Percentiles rank a stretch among this genome's conserved stretches.
Conservation (phyloP, 2,329 filamentous ascomycete genomes). For the Xylaria sp. region DNA sequence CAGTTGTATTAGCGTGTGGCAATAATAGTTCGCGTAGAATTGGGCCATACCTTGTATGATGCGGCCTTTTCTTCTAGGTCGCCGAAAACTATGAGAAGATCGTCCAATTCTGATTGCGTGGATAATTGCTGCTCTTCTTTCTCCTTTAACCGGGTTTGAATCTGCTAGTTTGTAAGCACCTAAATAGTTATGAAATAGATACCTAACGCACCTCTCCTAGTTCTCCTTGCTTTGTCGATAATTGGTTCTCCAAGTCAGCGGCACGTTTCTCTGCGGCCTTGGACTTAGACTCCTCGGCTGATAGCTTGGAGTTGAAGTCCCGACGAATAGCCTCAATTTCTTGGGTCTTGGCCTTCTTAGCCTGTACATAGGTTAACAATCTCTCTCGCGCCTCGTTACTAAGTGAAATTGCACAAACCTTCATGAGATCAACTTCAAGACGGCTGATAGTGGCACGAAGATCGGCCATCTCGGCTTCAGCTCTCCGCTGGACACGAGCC, state of each 20-base stretch:
- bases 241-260: constrained; percentile 62
- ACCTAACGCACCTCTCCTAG: constrained; percentile 46
- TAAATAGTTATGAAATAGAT: constrained; percentile 16
- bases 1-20: constrained; percentile 35
- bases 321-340: constrained; percentile 69
- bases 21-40: neutral
- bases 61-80: constrained; percentile 82
- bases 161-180: constrained; percentile 40
- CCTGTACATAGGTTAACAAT: constrained; percentile 53
- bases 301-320: constrained; percentile 55
- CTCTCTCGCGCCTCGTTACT: neutral
- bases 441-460: constrained; percentile 59
- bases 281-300: constrained; percentile 46
- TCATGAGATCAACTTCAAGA: constrained; percentile 71
- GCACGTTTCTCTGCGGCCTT: constrained; percentile 60
- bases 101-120: constrained; percentile 79
- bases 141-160: constrained; percentile 52
- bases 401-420: constrained; percentile 54
- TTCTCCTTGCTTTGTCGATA: constrained; percentile 47
- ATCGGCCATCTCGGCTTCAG: constrained; percentile 50
- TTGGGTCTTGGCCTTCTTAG: constrained; percentile 68
- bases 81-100: constrained; percentile 82
- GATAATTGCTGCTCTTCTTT: constrained; percentile 72
- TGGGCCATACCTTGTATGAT: constrained; percentile 74
- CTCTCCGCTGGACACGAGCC: constrained; percentile 47